Percentiles rank a stretch among this genome's conserved stretches.
Conservation (phyloP, 176 grass and related monocot genomes). For the Eleusine indica region DNA sequence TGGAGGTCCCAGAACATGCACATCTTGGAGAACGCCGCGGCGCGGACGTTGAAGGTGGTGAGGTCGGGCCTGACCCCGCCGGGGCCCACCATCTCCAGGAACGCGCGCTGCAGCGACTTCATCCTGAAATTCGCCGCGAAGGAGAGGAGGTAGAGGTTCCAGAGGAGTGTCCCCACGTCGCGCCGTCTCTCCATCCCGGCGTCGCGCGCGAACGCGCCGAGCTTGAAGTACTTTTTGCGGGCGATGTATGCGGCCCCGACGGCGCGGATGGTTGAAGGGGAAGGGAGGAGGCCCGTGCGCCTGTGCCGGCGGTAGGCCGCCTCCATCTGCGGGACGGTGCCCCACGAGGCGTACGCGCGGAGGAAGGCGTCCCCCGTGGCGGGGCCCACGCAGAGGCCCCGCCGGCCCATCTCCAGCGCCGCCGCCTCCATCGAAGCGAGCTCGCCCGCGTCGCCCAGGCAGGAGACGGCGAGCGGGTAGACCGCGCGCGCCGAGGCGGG, state of each 20-base stretch:
- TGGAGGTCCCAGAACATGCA: constrained; percentile 98
- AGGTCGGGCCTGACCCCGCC: constrained; percentile 59
- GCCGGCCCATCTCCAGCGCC: constrained; percentile 57
- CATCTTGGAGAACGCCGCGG: constrained; percentile 81
- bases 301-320: constrained; percentile 63
- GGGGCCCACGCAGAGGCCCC: constrained; percentile 59
- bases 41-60: constrained; percentile 84
- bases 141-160: constrained; percentile 86
- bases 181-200: constrained; percentile 55
- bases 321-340: constrained; percentile 81
- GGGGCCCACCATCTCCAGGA: constrained; percentile 77
- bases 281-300: constrained; percentile 60
- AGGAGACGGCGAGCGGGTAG: constrained; percentile 69
- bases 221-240: constrained; percentile 64
- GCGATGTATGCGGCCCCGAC: constrained; percentile 71
- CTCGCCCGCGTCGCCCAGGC: constrained; percentile 65
- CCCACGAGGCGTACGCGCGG: constrained; percentile 58
- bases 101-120: constrained; percentile 90
- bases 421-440: constrained; percentile 69
- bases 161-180: constrained; percentile 70
- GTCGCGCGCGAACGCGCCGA: constrained; percentile 66
- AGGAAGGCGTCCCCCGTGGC: constrained; percentile 72
- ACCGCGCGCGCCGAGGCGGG: constrained; percentile 29
- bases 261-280: constrained; percentile 49
- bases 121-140: constrained; percentile 95